Percentiles rank a stretch among this genome's conserved stretches.
These are phyloP conservation scores for Leccinum sublutescens DNA, from an alignment of 768 basidiomycete genomes.

Conservation along the genomic window DNA sequence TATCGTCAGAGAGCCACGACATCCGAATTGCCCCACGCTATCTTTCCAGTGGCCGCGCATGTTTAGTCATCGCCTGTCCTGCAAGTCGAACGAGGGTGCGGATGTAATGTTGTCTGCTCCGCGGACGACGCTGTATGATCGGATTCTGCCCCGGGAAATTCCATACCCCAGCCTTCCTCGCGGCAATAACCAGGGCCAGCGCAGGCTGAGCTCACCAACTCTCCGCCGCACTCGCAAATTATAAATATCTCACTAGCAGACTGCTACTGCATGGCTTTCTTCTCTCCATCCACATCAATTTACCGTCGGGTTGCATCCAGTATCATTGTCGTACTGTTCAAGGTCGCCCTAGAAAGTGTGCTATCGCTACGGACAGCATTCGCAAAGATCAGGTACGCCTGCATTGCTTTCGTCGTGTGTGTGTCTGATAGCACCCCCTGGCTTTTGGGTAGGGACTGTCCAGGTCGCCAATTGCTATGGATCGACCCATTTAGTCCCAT, in stretches of 20 bases:
- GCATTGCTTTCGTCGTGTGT: background rate
- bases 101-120: too few species aligned
- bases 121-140: too few species aligned
- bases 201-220: too few species aligned
- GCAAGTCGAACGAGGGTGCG: too few species aligned
- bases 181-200: too few species aligned
- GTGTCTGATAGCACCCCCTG: background rate
- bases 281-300: background rate
- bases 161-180: too few species aligned
- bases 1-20: too few species aligned
- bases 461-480: slow-evolving; percentile 25
- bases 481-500: slow-evolving; percentile 34
- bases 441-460: slow-evolving; percentile 12
- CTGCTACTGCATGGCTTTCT: background rate
- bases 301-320: slow-evolving; percentile 9
- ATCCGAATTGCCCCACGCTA: too few species aligned
- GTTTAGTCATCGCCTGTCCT: too few species aligned
- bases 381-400: slow-evolving; percentile 17
- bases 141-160: too few species aligned
- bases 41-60: too few species aligned
- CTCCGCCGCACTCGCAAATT: too few species aligned
- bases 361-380: slow-evolving; percentile 13
- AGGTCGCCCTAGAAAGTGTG: slow-evolving; percentile 5
- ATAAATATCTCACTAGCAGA: background rate
- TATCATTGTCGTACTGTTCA: slow-evolving; percentile 8